These are phyloP conservation scores for Sarcodon aspratus DNA, from an alignment of 768 basidiomycete genomes.

Conservation along the genomic window DNA sequence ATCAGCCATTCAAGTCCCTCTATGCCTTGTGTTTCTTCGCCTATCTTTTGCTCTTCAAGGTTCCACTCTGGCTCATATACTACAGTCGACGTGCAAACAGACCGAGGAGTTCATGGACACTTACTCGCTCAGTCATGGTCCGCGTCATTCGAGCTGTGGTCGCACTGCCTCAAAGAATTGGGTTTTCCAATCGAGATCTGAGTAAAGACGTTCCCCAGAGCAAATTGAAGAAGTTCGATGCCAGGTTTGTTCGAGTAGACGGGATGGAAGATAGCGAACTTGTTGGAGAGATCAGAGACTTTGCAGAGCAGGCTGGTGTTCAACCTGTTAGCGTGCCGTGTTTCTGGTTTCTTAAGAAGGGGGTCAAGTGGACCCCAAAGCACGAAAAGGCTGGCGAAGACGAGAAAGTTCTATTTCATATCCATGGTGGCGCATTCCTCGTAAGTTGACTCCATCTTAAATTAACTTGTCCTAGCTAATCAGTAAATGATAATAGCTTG, in stretches of 20 bases:
- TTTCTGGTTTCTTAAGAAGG: conserved; percentile 12
- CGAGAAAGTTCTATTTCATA: conserved; percentile 22
- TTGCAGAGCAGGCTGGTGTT: conserved; percentile 12
- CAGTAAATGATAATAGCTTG: too few relatives aligned
- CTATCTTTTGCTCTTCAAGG: conserved; percentile 2
- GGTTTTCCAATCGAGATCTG: not conserved
- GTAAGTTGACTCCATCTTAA: too few relatives aligned
- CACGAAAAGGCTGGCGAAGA: conserved; percentile 11
- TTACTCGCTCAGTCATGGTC: conserved; percentile 4
- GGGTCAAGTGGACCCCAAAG: conserved; percentile 4
- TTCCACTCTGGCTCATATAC: conserved; percentile 5
- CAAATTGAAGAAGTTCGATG: not conserved
- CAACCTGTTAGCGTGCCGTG: conserved; percentile 10
- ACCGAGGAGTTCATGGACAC: conserved; percentile 4
- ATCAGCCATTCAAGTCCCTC: conserved; percentile 8
- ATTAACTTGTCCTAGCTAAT: too few relatives aligned
- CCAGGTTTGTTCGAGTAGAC: conserved; percentile 9
- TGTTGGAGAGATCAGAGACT: conserved; percentile 14
- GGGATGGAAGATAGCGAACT: conserved; percentile 6
- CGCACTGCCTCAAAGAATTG: not conserved
- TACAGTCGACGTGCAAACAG: conserved; percentile 4
- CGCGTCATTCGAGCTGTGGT: not conserved
- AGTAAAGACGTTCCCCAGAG: conserved; percentile 1
- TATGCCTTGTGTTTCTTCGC: conserved; percentile 4
- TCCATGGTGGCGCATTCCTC: conserved; percentile 22